Percentiles rank a stretch among this genome's conserved stretches.
These are phyloP conservation scores for Mollisia scopiformis DNA, from an alignment of 2,329 filamentous ascomycete genomes.

Conservation along the genomic window DNA sequence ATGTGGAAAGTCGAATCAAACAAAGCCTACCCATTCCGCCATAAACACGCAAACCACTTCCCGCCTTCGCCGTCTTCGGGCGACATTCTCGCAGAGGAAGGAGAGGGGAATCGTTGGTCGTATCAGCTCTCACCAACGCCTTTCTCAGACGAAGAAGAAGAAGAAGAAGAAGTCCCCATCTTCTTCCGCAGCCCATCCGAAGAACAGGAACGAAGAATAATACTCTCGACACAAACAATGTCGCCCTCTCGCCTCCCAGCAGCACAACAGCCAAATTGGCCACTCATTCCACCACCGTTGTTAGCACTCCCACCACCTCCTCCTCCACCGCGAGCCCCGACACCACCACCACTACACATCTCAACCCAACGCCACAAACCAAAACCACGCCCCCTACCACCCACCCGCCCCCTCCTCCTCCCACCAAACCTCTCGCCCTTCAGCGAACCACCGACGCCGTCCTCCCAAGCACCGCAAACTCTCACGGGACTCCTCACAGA, in stretches of 20 bases:
- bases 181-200: constrained; percentile 7
- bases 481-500: constrained; percentile 23
- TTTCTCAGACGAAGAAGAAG: constrained; percentile 2
- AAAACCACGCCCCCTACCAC: background rate
- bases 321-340: background rate
- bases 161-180: constrained; percentile 18
- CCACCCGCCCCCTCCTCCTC: background rate
- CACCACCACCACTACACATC: background rate
- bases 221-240: background rate
- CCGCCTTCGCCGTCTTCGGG: background rate
- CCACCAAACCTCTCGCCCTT: background rate
- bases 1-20: constrained; percentile 15
- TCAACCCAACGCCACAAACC: background rate
- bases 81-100: background rate
- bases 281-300: background rate
- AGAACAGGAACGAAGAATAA: background rate
- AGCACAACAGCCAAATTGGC: background rate
- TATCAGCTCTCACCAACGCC: background rate
- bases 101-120: background rate
- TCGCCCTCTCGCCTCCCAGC: background rate
- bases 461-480: constrained; percentile 16
- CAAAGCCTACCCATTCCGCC: constrained; percentile 12
- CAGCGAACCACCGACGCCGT: constrained; percentile 12
- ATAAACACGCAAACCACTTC: constrained; percentile 17
- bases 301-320: background rate